Percentiles rank a stretch among this genome's conserved stretches.
Conservation (phyloP, 73 alveolate species). For the Paramecium primaurelia region DNA sequence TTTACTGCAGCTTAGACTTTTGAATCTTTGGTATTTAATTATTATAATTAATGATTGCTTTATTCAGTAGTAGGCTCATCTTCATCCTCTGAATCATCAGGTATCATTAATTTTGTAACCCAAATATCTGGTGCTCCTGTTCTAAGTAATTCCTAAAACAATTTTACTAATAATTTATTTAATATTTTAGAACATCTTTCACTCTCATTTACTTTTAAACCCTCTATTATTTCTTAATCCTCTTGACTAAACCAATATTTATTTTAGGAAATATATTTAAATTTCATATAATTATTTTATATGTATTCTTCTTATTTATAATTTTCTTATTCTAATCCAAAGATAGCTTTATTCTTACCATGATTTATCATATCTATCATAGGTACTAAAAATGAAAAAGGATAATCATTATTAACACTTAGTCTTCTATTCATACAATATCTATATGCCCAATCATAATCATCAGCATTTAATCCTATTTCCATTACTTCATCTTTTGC, state of each 20-base stretch:
- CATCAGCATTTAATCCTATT: neutral
- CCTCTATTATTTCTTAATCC: neutral
- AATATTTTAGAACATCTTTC: neutral
- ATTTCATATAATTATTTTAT: neutral
- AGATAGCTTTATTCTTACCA: constrained; percentile 38
- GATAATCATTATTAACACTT: constrained; percentile 31
- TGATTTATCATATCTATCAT: constrained; percentile 48
- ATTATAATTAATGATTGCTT: neutral
- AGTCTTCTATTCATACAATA: constrained; percentile 40
- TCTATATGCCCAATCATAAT: constrained; percentile 48
- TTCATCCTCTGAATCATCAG: constrained; percentile 29
- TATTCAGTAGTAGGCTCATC: neutral
- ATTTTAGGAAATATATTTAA: neutral
- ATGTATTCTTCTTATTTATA: neutral
- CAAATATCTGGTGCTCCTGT: neutral
- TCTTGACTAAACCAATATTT: constrained; percentile 16
- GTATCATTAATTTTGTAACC: neutral
- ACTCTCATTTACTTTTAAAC: neutral
- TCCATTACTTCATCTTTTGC: neutral
- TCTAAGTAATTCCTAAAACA: neutral
- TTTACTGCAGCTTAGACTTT: constrained; percentile 16
- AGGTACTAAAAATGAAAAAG: constrained; percentile 42
- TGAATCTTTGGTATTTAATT: neutral
- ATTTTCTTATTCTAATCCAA: constrained; percentile 8
- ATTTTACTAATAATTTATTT: neutral